Base-by-base conservation (phyloP, 768 basidiomycete genomes). In the Mycena leptocephala region DNA sequence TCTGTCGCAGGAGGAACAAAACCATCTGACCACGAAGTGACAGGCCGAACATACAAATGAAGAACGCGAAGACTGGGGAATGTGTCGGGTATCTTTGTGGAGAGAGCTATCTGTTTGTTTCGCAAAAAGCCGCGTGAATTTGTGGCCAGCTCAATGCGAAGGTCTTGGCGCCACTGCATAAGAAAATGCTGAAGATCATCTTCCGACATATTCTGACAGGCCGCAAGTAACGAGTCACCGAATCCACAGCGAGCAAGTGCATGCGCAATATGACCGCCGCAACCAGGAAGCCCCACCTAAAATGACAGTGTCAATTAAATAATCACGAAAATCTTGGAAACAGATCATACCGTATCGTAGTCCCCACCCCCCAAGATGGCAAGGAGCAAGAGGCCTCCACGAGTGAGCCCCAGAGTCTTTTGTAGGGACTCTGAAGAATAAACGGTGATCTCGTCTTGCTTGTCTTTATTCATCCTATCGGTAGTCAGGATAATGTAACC, bases 231-330 rank as follows among this genome's bases (percentile, higher is more conserved):
- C 35, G 86, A 78, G 77, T 93, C 90, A 0, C 93, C 91, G 51
- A 93, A 89, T 0, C 92, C 92, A 35, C 89, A 89, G 63, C 87
- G 87, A 0, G 92, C 92, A 0, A 95, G 89, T 2, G 87, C 92
- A 30, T 89, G 87, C 4, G 93, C 92, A 48, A 89, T 92, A 28
- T 84, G 86, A 4, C 86, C 82, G 1, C 93, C 92, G 70, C 90
- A 91, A 10, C 89, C 86, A 10, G 82, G 20, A n/a, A 81, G 71
- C 18, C 82, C 81, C 22, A 18, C 72, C 79, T 79, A 55, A 24
- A 48, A 43, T 37, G 13, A 10, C n/a, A 41, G 39, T 41, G 11
- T 41, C 39, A 41, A 18, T 41, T 13, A 41, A n/a, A n/a, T n/a
- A n/a, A 41, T 18, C 39, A 8, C 39, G 11, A 8, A 13, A 41